These are phyloP conservation scores for Ganoderma meredithae DNA, from an alignment of 1,284 basidiomycete species.

Conservation along the genomic window DNA sequence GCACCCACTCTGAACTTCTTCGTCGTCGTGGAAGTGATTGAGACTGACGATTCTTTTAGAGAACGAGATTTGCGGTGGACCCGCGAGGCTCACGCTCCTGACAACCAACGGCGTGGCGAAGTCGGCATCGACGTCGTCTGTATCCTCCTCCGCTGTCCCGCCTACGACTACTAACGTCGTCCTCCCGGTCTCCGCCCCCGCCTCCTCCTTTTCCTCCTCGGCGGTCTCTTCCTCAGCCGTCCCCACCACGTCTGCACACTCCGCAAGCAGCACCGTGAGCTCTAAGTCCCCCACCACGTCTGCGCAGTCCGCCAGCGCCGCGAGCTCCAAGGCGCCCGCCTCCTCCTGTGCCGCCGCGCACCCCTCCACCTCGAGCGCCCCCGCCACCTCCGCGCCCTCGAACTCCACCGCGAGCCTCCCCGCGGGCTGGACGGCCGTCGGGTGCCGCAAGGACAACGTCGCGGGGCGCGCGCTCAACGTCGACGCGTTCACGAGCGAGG, in stretches of 20 bases:
- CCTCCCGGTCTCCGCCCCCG: slow-evolving; percentile 10
- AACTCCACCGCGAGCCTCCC: slow-evolving; percentile 22
- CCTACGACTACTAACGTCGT: slow-evolving; percentile 13
- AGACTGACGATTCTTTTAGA: slow-evolving; percentile 1
- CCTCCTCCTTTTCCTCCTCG: neutral
- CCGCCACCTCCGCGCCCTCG: slow-evolving; percentile 4
- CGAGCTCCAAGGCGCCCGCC: neutral
- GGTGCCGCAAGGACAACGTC: slow-evolving; percentile 19
- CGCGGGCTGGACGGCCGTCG: slow-evolving; percentile 25
- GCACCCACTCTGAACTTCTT: slow-evolving; percentile 10
- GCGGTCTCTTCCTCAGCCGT: slow-evolving; percentile 12
- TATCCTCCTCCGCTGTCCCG: slow-evolving; percentile 7
- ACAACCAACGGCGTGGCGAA: slow-evolving; percentile 27
- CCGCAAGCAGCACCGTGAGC: slow-evolving; percentile 21
- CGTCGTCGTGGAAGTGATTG: neutral
- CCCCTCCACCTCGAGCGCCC: slow-evolving; percentile 2
- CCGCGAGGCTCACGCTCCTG: slow-evolving; percentile 36
- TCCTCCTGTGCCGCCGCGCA: neutral
- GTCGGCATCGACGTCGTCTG: slow-evolving; percentile 14
- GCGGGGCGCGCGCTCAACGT: slow-evolving; percentile 34
- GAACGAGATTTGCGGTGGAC: slow-evolving; percentile 39
- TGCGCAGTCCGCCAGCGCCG: neutral
- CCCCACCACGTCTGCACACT: slow-evolving; percentile 19
- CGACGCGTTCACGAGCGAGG: slow-evolving; percentile 32
- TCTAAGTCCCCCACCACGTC: slow-evolving; percentile 5